Conservation (phyloP, 257 asterid species). For the Oldenlandia corymbosa region DNA sequence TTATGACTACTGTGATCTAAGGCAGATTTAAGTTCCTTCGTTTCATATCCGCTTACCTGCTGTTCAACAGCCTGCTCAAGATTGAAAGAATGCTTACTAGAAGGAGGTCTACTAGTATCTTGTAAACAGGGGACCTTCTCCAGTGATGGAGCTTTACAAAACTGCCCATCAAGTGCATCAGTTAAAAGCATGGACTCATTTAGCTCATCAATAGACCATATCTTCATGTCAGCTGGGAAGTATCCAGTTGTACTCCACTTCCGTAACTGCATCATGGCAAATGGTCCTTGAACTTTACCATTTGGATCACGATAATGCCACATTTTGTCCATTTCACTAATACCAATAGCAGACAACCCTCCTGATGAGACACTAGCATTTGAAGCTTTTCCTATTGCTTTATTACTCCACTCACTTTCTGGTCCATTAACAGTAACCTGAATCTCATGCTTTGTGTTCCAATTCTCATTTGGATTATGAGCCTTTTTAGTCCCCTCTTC, state of each 20-base stretch:
- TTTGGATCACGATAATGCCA: constrained; percentile 98
- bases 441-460: constrained; percentile 30
- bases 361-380: constrained; percentile 24
- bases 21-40: constrained; percentile 31
- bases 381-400: constrained; percentile 36
- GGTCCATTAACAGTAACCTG: constrained; percentile 25
- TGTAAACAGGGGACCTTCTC: constrained; percentile 28
- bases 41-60: constrained; percentile 13
- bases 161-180: constrained; percentile 55
- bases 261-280: constrained; percentile 75
- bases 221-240: constrained; percentile 81
- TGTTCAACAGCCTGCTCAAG: constrained; percentile 5
- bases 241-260: constrained; percentile 81
- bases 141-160: constrained; percentile 42
- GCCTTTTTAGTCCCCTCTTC: constrained; percentile 33
- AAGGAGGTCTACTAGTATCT: constrained; percentile 29
- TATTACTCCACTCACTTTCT: constrained; percentile 26
- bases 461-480: constrained; percentile 29
- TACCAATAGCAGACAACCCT: constrained; percentile 34
- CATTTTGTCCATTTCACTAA: constrained; percentile 62
- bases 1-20: constrained; percentile 30
- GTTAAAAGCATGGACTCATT: constrained; percentile 62
- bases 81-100: constrained; percentile 1
- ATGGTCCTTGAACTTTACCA: constrained; percentile 91
- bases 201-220: constrained; percentile 77